Conservation (phyloP, 2,329 filamentous ascomycete species). For the Talaromyces verruculosus region DNA sequence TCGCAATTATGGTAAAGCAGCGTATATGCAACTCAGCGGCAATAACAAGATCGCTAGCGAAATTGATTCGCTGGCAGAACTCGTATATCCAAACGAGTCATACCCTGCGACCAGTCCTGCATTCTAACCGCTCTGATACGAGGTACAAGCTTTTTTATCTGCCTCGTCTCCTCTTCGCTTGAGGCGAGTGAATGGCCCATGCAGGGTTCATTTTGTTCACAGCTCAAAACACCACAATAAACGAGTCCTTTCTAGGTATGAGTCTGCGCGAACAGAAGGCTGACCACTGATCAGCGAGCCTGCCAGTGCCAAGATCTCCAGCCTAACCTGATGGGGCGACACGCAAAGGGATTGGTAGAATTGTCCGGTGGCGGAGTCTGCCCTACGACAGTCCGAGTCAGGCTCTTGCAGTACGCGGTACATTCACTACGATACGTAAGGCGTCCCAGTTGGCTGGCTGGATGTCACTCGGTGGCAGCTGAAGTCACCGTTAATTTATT, state of each 20-base stretch:
- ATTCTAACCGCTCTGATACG: neutral
- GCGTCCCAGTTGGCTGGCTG: constrained; percentile 1
- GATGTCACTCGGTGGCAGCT: neutral
- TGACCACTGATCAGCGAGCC: neutral
- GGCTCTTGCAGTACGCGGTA: neutral
- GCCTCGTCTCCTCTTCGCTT: neutral
- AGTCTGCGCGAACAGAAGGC: neutral
- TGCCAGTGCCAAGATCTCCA: constrained; percentile 2
- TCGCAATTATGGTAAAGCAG: neutral
- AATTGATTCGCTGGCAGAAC: neutral
- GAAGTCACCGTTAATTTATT: neutral
- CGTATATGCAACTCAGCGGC: neutral
- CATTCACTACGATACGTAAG: constrained; percentile 1
- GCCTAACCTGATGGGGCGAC: neutral
- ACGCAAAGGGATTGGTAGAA: neutral
- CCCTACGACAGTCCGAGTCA: constrained; percentile 15
- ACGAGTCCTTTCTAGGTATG: neutral
- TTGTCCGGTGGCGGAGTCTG: constrained; percentile 12
- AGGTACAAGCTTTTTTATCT: constrained; percentile 6
- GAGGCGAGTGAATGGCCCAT: neutral
- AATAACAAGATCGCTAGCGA: neutral
- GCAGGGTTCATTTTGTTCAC: neutral
- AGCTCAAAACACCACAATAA: neutral
- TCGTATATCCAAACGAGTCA: neutral
- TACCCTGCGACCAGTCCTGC: neutral